A percentile compares a stretch with the other conserved stretches of the same genome.
These are phyloP conservation scores for Pluteus cervinus DNA, from an alignment of 768 basidiomycete species.

Conservation along the genomic window DNA sequence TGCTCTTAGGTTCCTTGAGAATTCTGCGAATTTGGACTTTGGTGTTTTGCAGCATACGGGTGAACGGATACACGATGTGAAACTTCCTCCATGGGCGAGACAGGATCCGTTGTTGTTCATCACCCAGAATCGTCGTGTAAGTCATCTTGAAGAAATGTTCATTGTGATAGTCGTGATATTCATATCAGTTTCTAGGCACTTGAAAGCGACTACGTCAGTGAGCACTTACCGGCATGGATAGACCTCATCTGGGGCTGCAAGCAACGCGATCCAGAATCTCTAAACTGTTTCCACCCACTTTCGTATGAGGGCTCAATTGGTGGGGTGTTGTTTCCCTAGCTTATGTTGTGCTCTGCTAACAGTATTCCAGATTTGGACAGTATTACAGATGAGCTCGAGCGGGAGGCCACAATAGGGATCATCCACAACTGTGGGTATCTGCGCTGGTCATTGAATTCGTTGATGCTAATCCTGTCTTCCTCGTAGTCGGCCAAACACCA, in stretches of 20 bases:
- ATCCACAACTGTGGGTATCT: slow-evolving; percentile 81
- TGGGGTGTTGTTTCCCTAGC: slow-evolving; percentile 16
- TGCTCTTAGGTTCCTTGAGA: slow-evolving; percentile 73
- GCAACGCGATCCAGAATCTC: slow-evolving; percentile 68
- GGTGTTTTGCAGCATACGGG: slow-evolving; percentile 67
- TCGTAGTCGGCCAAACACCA: slow-evolving; percentile 84
- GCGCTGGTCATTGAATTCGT: neutral
- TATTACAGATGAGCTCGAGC: slow-evolving; percentile 81
- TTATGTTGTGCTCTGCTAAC: neutral
- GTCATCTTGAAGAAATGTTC: slow-evolving; percentile 7
- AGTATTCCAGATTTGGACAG: slow-evolving; percentile 63
- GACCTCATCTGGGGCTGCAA: slow-evolving; percentile 91
- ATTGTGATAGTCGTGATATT: neutral
- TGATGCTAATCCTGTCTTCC: slow-evolving; percentile 3
- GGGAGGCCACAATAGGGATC: slow-evolving; percentile 90
- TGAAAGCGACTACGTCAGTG: slow-evolving; percentile 83
- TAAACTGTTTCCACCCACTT: slow-evolving; percentile 89
- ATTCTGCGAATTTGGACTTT: slow-evolving; percentile 73
- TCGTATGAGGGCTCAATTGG: slow-evolving; percentile 91
- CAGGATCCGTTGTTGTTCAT: slow-evolving; percentile 81
- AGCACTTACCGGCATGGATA: slow-evolving; percentile 83
- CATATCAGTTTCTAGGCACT: slow-evolving; percentile 49
- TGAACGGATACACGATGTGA: slow-evolving; percentile 82
- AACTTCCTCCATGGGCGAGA: slow-evolving; percentile 87
- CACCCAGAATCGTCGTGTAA: slow-evolving; percentile 65